phyloP scores from a whole-genome alignment of 176 grass and related monocot species.

The Eragrostis nindensis region DNA sequence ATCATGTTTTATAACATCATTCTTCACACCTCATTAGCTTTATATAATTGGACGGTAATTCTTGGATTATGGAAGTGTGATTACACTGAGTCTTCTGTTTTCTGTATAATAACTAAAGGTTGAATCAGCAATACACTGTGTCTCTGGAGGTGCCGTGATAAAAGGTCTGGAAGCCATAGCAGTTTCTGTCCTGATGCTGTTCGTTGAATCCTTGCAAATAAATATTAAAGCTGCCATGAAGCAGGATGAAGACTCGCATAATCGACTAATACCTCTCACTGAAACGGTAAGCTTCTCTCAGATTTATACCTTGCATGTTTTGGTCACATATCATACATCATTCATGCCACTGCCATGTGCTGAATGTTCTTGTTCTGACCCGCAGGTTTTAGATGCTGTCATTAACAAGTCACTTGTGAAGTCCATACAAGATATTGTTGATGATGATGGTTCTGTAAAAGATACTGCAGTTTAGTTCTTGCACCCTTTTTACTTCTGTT shows the following conservation, averaged over 20 bases:
- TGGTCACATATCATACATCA: slow-evolving; percentile 11
- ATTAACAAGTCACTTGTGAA: slow-evolving; percentile 65
- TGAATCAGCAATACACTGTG: slow-evolving; percentile 62
- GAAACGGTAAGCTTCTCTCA: slow-evolving; percentile 50
- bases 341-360: neutral
- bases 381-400: slow-evolving; percentile 63
- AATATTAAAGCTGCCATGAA: slow-evolving; percentile 65
- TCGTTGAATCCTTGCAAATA: slow-evolving; percentile 71
- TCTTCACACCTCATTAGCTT: neutral
- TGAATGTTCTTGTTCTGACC: slow-evolving; percentile 37
- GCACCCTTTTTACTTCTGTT: slow-evolving; percentile 15
- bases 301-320: slow-evolving; percentile 10
- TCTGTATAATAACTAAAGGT: slow-evolving; percentile 44
- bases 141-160: slow-evolving; percentile 56
- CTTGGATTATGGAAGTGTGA: neutral
- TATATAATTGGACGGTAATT: slow-evolving; percentile 9
- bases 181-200: slow-evolving; percentile 57
- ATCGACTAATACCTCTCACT: slow-evolving; percentile 48
- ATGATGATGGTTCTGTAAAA: slow-evolving; percentile 83
- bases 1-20: neutral
- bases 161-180: slow-evolving; percentile 67
- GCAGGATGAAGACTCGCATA: slow-evolving; percentile 48
- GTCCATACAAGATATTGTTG: slow-evolving; percentile 62
- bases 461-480: slow-evolving; percentile 68
- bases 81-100: neutral